Evolutionary conservation across 2,329 filamentous ascomycete species (phyloP).

Genomic region (Aspergillus chevalieri): DNA sequence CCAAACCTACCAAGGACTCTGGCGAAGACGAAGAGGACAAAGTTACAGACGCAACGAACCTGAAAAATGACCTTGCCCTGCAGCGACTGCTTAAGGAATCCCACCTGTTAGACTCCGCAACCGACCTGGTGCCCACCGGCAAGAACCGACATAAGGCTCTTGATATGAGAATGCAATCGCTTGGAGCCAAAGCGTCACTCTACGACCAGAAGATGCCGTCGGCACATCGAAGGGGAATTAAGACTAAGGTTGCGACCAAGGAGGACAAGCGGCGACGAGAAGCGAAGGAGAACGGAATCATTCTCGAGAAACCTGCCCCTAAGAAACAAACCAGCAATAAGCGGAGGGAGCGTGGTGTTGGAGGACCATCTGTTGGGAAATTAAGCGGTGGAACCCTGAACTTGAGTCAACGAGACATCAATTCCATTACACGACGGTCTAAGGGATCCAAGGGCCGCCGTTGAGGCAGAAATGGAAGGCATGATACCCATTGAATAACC

Average conservation of each 20-base stretch:
- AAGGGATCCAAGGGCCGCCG: constrained; percentile 28
- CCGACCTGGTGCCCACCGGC: constrained; percentile 55
- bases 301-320: constrained; percentile 60
- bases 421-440: constrained; percentile 56
- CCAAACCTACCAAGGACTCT: constrained; percentile 17
- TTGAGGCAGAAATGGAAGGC: constrained; percentile 6
- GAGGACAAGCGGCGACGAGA: constrained; percentile 69
- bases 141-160: constrained; percentile 73
- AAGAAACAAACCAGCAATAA: constrained; percentile 29
- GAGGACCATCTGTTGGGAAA: constrained; percentile 71
- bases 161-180: constrained; percentile 73
- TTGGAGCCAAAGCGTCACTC: constrained; percentile 72
- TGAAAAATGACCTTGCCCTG: constrained; percentile 87
- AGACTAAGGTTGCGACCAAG: constrained; percentile 55
- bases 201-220: constrained; percentile 83
- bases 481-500: neutral
- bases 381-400: constrained; percentile 73
- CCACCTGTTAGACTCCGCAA: constrained; percentile 66
- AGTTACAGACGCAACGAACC: constrained; percentile 56
- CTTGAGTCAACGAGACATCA: constrained; percentile 71
- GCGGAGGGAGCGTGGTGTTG: constrained; percentile 59
- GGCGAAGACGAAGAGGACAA: constrained; percentile 47
- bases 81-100: constrained; percentile 88
- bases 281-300: constrained; percentile 83
- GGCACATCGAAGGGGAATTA: constrained; percentile 77